Evolutionary conservation across 495 filamentous ascomycete species (phyloP), one percentile per base, ranked within the genome.

Genomic region (Tuber borchii): DNA sequence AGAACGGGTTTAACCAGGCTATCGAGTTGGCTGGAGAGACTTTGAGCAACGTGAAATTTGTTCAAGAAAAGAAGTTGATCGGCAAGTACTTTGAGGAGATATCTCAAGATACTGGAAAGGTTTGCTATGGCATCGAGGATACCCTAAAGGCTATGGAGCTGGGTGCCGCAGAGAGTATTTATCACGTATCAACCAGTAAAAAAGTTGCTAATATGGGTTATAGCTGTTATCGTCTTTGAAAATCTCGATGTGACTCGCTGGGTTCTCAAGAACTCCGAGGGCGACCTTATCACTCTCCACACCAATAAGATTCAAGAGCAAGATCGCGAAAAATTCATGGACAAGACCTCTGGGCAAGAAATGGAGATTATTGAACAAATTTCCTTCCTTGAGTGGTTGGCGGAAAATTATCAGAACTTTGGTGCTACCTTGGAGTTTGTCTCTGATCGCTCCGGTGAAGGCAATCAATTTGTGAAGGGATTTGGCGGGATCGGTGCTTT

Each of bases 1-100:
- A 99, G 86, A 97, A 97, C 87, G 95, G 95, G n/a, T 99, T 99
- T 88, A 99, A 98, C 87, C 95, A 99, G 86, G 95, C 95, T 73
- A 99, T 99, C 77, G 95, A 98, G 83, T 85, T 99, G 81, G 90
- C 95, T 39, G 87, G 92, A 16, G 95, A 99, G 87, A 98, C 95
- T n/a, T 87, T 99, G 69, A 91, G 93, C 85, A 98, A 97, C 81
- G 95, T 99, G 87, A 99, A 99, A 85, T 99, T 99, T 85, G 97
- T 99, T 84, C 95, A 99, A 85, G 95, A 99, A 88, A 99, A 99
- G 91, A 97, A 97, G 87, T 89, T 99, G 72, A 99, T 99, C 83
- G 93, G 93, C 82, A 93, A 91, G 82, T 99, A 99, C 88, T 99
- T 99, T 82, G 93, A 98, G 84, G 94, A 99, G 85, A 97, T 99